A percentile compares a stretch with the other conserved stretches of the same genome.
phyloP scores from a whole-genome alignment of 768 basidiomycete species.

The Termitomyces eurrhizus region DNA sequence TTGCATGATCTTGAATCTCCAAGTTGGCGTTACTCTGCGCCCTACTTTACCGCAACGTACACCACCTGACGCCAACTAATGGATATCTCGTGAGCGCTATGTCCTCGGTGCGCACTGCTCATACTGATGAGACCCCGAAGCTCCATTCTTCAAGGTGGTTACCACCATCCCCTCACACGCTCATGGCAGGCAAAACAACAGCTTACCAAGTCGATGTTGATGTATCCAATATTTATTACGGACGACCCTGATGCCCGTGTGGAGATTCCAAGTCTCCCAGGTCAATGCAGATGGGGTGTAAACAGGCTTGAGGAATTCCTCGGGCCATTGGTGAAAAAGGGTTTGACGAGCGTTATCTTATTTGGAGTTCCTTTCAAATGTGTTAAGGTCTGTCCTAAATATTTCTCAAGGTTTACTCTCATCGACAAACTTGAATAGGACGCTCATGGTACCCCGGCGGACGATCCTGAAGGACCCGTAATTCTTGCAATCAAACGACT shows the following conservation, averaged over 20 bases:
- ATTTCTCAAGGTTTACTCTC: neutral
- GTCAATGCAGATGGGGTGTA: slow-evolving; percentile 93
- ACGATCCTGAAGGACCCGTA: slow-evolving; percentile 87
- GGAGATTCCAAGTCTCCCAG: slow-evolving; percentile 74
- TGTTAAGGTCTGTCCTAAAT: slow-evolving; percentile 50
- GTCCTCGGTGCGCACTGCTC: neutral
- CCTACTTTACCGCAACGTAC: neutral
- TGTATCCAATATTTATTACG: slow-evolving; percentile 98
- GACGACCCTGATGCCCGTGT: slow-evolving; percentile 87
- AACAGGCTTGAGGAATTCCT: slow-evolving; percentile 88
- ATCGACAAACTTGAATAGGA: slow-evolving; percentile 48
- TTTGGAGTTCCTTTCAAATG: slow-evolving; percentile 90
- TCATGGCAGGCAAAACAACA: slow-evolving; percentile 81
- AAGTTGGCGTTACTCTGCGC: neutral
- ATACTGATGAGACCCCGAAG: slow-evolving; percentile 31
- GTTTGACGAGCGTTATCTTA: slow-evolving; percentile 86
- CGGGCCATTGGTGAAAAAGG: slow-evolving; percentile 83
- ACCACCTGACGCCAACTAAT: slow-evolving; percentile 16
- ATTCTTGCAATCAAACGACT: slow-evolving; percentile 87
- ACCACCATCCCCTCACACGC: slow-evolving; percentile 86
- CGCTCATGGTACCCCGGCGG: slow-evolving; percentile 77
- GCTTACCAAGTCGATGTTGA: slow-evolving; percentile 90
- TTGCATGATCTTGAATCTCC: neutral
- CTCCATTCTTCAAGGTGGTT: slow-evolving; percentile 88
- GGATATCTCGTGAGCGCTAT: slow-evolving; percentile 42